Evolutionary conservation across 2,329 filamentous ascomycete genomes (phyloP), one percentile per base, ranked within the genome.

Genomic region (Claviceps sorghi): DNA sequence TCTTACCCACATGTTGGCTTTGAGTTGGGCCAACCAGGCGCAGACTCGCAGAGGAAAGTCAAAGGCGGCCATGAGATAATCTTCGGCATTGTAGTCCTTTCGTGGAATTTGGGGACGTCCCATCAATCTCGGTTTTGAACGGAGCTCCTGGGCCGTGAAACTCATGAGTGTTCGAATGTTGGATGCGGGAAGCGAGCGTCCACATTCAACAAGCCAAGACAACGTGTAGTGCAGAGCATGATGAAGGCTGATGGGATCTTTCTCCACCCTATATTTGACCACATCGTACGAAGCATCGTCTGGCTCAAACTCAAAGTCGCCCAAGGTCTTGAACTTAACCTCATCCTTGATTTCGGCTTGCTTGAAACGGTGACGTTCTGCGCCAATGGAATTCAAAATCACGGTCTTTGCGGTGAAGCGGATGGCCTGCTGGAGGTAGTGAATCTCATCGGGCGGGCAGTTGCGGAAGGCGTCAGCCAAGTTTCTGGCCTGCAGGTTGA

Each of bases 21-120:
- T 95, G 82, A 98, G 97, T 70, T 98, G 94, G 6, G 93, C 87
- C 34, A 98, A 74, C 93, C 93, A 98, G 21, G 88, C 89, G 64
- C 89, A 96, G 0, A 97, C 90, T 50, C 94, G 80, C 4, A 98
- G 74, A 0, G 94, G 91, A 61, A 88, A 95, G 65, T 98, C 93
- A 61, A 98, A 95, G 50, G 89, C 80, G 2, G 86, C 84, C 65
- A 95, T 82, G 22, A 95, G 73, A 61, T 90, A 83, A 64, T 95
- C 88, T 60, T 95, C 86, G 0, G 84, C 71, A 0, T 72, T 72
- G 56, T 79, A 77, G 17, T 80, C 74, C 22, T 76, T 75, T 51
- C 75, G 75, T 0, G 77, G 74, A 62, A 80, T 69, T n/a, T 69
- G 66, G 55, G 78, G 76, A 36, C 72, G 72, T 2, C 80, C 79